phyloP scores from a whole-genome alignment of 805 yeast genomes.

The Lachancea fermentati region DNA sequence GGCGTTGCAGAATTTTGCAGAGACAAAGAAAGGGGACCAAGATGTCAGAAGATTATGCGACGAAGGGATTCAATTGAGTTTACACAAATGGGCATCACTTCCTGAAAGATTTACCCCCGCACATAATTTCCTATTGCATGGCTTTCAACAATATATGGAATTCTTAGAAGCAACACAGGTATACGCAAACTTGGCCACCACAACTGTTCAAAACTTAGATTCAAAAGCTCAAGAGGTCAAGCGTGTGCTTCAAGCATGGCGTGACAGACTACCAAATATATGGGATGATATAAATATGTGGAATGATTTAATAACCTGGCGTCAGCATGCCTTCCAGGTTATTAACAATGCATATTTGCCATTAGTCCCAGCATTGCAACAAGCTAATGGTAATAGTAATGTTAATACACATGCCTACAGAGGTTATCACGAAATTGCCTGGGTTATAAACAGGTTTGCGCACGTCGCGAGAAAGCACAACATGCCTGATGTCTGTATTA shows the following conservation, averaged over 20 bases:
- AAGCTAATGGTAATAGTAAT: constrained; percentile 56
- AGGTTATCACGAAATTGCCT: constrained; percentile 97
- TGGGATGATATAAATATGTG: constrained; percentile 98
- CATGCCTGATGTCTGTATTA: constrained; percentile 94
- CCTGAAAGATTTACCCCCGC: constrained; percentile 73
- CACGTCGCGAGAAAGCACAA: constrained; percentile 97
- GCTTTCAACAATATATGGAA: constrained; percentile 96
- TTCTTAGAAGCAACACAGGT: constrained; percentile 96
- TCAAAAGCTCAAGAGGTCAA: constrained; percentile 90
- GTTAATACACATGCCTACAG: constrained; percentile 92
- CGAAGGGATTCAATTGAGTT: constrained; percentile 90
- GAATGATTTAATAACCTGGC: constrained; percentile 97
- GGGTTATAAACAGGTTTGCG: constrained; percentile 97
- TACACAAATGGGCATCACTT: constrained; percentile 88
- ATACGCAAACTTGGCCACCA: constrained; percentile 77
- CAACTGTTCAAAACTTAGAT: constrained; percentile 89
- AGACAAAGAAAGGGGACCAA: constrained; percentile 77
- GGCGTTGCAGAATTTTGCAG: constrained; percentile 88
- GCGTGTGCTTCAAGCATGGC: constrained; percentile 93
- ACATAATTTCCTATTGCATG: constrained; percentile 83
- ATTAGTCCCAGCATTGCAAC: constrained; percentile 78
- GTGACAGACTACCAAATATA: constrained; percentile 90
- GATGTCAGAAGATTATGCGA: constrained; percentile 85
- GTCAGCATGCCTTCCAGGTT: constrained; percentile 96
- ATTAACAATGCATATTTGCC: constrained; percentile 94